Evolutionary conservation across 225 moss, liverwort and hornwort genomes (phyloP), one percentile per base, ranked within the genome.

Genomic region (Lunularia cruciata): DNA sequence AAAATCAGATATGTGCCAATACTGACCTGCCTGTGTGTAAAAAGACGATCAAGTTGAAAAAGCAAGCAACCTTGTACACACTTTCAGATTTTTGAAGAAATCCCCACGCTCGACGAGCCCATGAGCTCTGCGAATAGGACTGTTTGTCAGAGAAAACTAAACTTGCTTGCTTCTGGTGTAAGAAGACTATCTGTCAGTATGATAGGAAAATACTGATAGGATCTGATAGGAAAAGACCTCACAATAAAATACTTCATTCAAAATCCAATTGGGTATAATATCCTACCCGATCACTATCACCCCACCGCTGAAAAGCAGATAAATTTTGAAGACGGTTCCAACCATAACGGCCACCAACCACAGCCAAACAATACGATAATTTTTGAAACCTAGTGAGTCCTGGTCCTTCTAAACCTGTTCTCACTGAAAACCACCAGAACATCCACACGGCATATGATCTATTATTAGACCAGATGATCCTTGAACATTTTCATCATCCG

Each of bases 261-360:
- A n/a, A n/a, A n/a, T n/a, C n/a, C n/a, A n/a, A n/a, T n/a, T n/a
- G n/a, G 19, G 37, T 22, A 7, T 35, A 38, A 10, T 60, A 65
- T 42, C 69, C 45, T 86, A 98, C 98, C 81, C 81, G 86, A 79
- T 88, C 88, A 36, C 79, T 86, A 64, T 89, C 91, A 65, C 98
- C 93, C 98, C 98, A 93, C 47, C 91, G 93, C 68, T 93, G 98
- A 72, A 98, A 93, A 62, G 89, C 87, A 77, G 98, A 98, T n/a
- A 93, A 76, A 61, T 86, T 86, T 73, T 98, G 98, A 62, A 98
- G 89, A 58, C 98, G 93, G 47, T 85, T 89, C 93, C 93, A 93
- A 6, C 86, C 86, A 72, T 98, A 98, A 37, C 91, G 91, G 57
- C 98, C 93, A 78, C 98, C 98, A 69, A 93, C 88, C 72, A 91